phyloP scores from a whole-genome alignment of 2,329 filamentous ascomycete genomes.

The Beauveria sp. region DNA sequence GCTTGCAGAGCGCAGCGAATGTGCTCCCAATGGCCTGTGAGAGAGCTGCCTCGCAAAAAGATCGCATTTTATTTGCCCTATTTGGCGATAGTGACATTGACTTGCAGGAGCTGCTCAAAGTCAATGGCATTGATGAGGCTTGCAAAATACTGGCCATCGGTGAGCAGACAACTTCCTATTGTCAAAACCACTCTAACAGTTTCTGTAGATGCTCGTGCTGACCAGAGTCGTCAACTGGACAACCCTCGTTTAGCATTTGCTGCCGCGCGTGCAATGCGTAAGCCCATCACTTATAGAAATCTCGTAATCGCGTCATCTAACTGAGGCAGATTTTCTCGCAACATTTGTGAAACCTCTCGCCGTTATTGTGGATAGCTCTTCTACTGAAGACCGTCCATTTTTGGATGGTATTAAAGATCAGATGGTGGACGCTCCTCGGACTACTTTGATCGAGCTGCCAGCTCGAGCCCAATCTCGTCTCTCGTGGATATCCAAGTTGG shows the following conservation, averaged over 20 bases:
- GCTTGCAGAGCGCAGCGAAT: conserved; percentile 61
- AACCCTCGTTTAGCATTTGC: conserved; percentile 61
- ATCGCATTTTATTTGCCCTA: conserved; percentile 73
- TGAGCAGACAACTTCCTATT: conserved; percentile 15
- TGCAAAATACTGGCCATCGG: conserved; percentile 61
- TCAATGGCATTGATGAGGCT: conserved; percentile 69
- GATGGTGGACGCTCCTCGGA: conserved; percentile 35
- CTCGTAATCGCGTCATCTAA: conserved; percentile 15
- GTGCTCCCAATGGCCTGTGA: conserved; percentile 78
- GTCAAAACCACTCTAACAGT: conserved; percentile 13
- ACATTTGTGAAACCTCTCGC: conserved; percentile 70
- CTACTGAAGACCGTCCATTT: conserved; percentile 62
- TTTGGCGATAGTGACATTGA: conserved; percentile 66
- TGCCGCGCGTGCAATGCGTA: conserved; percentile 56
- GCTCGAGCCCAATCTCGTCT: conserved; percentile 53
- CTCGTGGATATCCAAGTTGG: conserved; percentile 71
- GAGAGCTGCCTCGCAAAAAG: conserved; percentile 65
- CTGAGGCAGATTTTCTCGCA: conserved; percentile 53
- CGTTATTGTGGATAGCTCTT: conserved; percentile 61
- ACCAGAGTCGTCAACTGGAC: conserved; percentile 62
- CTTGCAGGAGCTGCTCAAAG: conserved; percentile 58
- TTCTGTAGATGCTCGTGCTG: conserved; percentile 62
- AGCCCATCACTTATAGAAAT: conserved; percentile 14
- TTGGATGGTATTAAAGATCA: conserved; percentile 50
- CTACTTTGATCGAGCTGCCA: conserved; percentile 71